phyloP scores from a whole-genome alignment of 306 rosid genomes.

The Cucurbita maxima region DNA sequence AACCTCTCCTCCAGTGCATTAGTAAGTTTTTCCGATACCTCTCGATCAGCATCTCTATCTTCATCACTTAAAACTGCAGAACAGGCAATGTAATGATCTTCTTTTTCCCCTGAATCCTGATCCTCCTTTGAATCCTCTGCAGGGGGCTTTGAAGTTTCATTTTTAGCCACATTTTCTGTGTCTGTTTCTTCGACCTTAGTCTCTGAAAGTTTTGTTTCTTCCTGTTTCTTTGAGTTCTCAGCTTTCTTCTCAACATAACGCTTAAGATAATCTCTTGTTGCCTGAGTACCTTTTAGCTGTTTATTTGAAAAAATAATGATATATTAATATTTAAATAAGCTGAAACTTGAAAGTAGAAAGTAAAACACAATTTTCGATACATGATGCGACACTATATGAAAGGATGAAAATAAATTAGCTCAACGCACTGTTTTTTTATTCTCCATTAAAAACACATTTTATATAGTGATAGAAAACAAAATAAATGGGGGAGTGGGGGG shows the following conservation, averaged over 20 bases:
- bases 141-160: conserved; percentile 31
- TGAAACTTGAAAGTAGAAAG: background rate
- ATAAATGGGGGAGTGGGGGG: background rate
- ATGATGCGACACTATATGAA: background rate
- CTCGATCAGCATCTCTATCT: conserved; percentile 70
- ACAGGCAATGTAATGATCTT: conserved; percentile 31
- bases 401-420: background rate
- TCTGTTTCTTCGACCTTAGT: conserved; percentile 37
- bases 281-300: conserved; percentile 67
- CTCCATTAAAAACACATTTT: background rate
- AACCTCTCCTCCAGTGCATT: conserved; percentile 77
- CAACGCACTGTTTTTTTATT: background rate
- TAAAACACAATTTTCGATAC: background rate
- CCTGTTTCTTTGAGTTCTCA: conserved; percentile 46
- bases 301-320: conserved; percentile 10
- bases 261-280: conserved; percentile 53
- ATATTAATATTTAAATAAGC: background rate
- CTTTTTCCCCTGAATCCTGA: conserved; percentile 38
- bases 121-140: conserved; percentile 43
- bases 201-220: conserved; percentile 33
- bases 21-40: conserved; percentile 52
- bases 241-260: conserved; percentile 51
- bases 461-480: background rate
- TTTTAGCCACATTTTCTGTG: conserved; percentile 27
- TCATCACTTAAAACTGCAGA: conserved; percentile 76